Evolutionary conservation across 495 filamentous ascomycete species (phyloP).

Genomic region (Astrothelium subdiscretum): DNA sequence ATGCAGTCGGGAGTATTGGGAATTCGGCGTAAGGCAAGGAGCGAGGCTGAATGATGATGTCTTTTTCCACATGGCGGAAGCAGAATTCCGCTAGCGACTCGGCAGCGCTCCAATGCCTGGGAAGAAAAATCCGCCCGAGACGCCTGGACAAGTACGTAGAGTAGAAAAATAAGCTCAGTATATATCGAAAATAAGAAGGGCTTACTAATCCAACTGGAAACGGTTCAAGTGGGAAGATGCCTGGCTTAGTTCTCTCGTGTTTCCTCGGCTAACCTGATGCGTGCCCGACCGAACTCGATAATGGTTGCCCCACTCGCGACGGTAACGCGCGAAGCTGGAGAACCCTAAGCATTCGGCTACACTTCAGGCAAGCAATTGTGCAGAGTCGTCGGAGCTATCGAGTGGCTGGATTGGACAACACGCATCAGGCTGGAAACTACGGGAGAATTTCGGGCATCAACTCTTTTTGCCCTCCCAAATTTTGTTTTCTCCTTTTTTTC

Average conservation of each 20-base stretch:
- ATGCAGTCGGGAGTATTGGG: no score
- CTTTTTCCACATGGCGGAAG: no score
- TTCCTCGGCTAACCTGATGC: neutral
- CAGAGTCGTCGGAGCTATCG: neutral
- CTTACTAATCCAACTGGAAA: slow-evolving; percentile 1
- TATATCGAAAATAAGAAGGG: neutral
- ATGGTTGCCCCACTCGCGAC: neutral
- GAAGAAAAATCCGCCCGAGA: no score
- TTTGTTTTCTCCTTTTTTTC: neutral
- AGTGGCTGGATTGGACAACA: slow-evolving; percentile 1
- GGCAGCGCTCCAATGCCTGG: no score
- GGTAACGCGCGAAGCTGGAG: slow-evolving; percentile 1
- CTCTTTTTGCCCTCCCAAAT: neutral
- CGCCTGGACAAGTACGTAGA: no score
- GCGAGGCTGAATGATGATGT: no score
- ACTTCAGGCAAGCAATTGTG: slow-evolving; percentile 2
- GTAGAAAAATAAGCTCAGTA: neutral
- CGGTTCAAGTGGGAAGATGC: slow-evolving; percentile 1
- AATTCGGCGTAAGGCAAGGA: no score
- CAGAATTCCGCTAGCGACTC: no score
- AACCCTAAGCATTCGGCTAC: slow-evolving; percentile 1
- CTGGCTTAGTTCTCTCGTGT: neutral
- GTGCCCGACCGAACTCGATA: slow-evolving; percentile 2
- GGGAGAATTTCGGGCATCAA: neutral
- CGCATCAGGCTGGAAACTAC: neutral